Evolutionary conservation across 345 rosid species (phyloP), one percentile per base, ranked within the genome.

Genomic region (Eucalyptus cloeziana): DNA sequence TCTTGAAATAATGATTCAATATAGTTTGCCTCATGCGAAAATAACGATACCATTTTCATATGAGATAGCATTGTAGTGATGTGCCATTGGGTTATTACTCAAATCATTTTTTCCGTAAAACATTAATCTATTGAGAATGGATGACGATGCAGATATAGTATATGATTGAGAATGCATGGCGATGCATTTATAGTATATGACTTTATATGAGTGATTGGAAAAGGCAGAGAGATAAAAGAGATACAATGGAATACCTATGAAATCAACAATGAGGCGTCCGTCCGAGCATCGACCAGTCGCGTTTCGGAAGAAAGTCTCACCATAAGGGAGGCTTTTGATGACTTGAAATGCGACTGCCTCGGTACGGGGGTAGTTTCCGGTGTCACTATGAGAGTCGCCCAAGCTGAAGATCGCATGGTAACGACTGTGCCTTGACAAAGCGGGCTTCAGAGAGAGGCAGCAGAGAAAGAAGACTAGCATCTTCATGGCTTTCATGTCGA

Each of bases 251-350:
- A 13, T 95, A 95, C 89, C 95, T 95, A 86, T 95, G 47, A 76
- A 76, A 40, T 76, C 85, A 13, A 76, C 15, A 22, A 40, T 12
- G 47, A 76, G 47, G 15, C 85, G 85, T 40, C 85, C 85, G 2
- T 76, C 8, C 4, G 85, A 76, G 85, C 47, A 76, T 40, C 85
- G 93, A 10, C 96, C 96, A 4, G 96, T 94, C 40, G 96, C 71
- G 7, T 31, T 94, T 43, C 76, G 87, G 37, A 95, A 95, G 91
- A 93, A 95, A 79, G 96, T 95, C 92, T 91, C 85, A 0, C 96
- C 96, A 6, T 94, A 95, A 2, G 96, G 97, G 17, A 83, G 94
- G 88, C 89, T 92, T 37, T 86, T 93, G 47, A 76, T 76, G 47
- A 76, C 85, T 2, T 22, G 85, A 21, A 76, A 76, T 10, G 47